Base-by-base conservation (phyloP, 345 rosid genomes). In the Eucalyptus sp. region DNA sequence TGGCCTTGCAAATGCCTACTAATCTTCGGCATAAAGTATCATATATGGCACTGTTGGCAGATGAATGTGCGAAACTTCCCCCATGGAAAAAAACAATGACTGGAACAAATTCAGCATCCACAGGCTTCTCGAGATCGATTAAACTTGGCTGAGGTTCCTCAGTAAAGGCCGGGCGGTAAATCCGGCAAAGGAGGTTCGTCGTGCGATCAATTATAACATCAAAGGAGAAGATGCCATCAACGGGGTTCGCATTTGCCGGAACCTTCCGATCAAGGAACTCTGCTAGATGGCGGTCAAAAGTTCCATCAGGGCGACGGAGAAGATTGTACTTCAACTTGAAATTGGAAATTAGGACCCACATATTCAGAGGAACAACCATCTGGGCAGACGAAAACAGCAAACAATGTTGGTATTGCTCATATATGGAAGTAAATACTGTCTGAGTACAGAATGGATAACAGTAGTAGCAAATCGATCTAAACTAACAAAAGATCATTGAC, bases 41-140 rank as follows among this genome's bases (percentile, higher is more conserved):
- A 87, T 97, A 97, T 66, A 96, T 96, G 5, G 95, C 94, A 91
- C 97, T 96, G 88, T 95, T 96, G 7, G 94, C 95, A 43, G 99
- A 97, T 49, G 98, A 96, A 86, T 96, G 99, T 16, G 98, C 98
- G 89, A 97, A 97, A 92, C 99, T 96, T 89, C 99, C 99, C 86
- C 99, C 99, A 88, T 97, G 99, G 68, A 96, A 97, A 92, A 97
- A 97, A 84, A 97, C 54, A 86, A 97, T 93, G 52, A 96, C 99
- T 33, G 98, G 97, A 66, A 94, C 95, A 37, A 94, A 86, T 31
- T 97, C 98, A 27, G 91, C 89, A 12, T 88, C 93, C 17, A 95
- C 93, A 27, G 98, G 98, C 93, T 94, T 97, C 93, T 96, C 95
- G 13, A 97, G 97, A 24, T 95, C 97, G 9, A 79, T 24, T 13